Evolutionary conservation across 257 asterid genomes (phyloP), one percentile per base, ranked within the genome.

Genomic region (Lantana camara): DNA sequence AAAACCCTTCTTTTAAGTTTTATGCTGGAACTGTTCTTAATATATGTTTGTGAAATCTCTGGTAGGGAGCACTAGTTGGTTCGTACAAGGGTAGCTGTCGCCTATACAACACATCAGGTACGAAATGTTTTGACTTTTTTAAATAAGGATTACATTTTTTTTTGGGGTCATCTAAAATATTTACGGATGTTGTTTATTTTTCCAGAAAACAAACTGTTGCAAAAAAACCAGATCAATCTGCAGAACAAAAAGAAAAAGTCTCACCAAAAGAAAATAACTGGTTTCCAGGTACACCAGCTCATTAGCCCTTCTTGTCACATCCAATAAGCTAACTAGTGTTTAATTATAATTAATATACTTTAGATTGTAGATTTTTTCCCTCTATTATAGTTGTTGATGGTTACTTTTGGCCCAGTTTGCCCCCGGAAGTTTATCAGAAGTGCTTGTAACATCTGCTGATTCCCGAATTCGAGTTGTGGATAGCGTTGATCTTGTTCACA

Each of bases 31-130:
- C 58, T 77, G 19, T 66, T 35, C 45, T 55, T 71, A 63, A 35
- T 38, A 59, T 50, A 35, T 42, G 23, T 52, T 72, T 76, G 45
- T 63, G 51, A 66, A 51, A 55, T 77, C 49, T n/a, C 63, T 75
- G 69, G 72, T 71, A 94, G 97, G 91, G 93, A 60, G 99, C 97
- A 47, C 70, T 90, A 37, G 97, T 94, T 76, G 99, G 99, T 68
- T 84, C 99, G 16, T 90, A 94, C 89, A 94, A 90, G 80, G 99
- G 99, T 73, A 88, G 90, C 73, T 94, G 99, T 60, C 87, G 84
- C 62, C 67, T 86, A 44, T 94, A 90, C 79, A 79, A 86, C 81
- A 84, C 89, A 46, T 78, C 93, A 63, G 96, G 99, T 94, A 73
- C 38, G 71, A 59, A 65, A 48, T 47, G 20, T 27, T 2, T 21